Conservation (phyloP, 768 basidiomycete genomes). For the Boletus coccyginus region DNA sequence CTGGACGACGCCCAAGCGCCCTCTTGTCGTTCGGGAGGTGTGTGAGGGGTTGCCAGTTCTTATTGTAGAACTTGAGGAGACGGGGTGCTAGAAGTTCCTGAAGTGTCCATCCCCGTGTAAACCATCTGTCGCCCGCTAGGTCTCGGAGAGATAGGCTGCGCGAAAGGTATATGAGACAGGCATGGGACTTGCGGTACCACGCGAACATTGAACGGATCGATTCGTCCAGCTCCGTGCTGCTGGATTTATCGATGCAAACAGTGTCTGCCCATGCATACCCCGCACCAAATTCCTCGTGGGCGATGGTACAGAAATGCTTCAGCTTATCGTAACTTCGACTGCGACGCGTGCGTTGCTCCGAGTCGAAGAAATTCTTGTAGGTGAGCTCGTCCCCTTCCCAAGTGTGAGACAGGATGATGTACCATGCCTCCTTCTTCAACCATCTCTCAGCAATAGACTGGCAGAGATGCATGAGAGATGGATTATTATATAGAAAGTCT, state of each 20-base stretch:
- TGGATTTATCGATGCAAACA: conserved; percentile 17
- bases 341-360: too few relatives aligned
- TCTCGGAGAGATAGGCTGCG: conserved; percentile 13
- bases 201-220: conserved; percentile 21
- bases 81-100: conserved; percentile 15
- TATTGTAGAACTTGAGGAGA: conserved; percentile 11
- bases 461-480: too few relatives aligned
- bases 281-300: neutral
- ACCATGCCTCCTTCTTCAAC: too few relatives aligned
- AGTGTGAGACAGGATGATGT: too few relatives aligned
- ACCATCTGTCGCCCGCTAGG: conserved; percentile 7
- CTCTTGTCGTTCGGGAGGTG: conserved; percentile 1
- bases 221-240: conserved; percentile 19
- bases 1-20: neutral
- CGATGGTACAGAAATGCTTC: too few relatives aligned
- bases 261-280: conserved; percentile 16
- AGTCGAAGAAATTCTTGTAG: too few relatives aligned
- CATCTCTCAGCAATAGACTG: too few relatives aligned
- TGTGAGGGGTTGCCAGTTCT: conserved; percentile 10
- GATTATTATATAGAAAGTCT: too few relatives aligned
- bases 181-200: conserved; percentile 12
- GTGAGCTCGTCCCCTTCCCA: too few relatives aligned
- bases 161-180: neutral
- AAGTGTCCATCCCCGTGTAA: neutral
- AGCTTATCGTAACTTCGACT: too few relatives aligned